Evolutionary conservation across 345 rosid genomes (phyloP), one percentile per base, ranked within the genome.

Genomic region (Hypericum perforatum): DNA sequence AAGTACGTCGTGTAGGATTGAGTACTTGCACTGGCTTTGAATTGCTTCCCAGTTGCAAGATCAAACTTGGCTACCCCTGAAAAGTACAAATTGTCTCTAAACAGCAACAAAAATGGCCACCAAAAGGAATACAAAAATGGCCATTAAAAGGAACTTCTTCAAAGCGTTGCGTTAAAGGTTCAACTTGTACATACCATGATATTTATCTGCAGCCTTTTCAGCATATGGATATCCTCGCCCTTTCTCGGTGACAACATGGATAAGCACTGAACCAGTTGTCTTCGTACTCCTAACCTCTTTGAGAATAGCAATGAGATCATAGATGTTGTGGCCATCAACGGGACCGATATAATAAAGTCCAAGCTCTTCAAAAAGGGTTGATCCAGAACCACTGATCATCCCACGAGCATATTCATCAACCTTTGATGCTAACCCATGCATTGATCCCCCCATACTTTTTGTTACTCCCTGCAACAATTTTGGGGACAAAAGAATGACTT

Each of bases 201-300:
- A 92, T 61, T 88, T 92, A 65, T 92, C 98, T 36, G 78, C 90
- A 58, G 98, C 98, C 70, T 66, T 83, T 74, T 92, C 98, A 22
- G 98, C 98, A 45, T 85, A 92, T 11, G 96, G 96, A 76, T 92
- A 92, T 9, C 98, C 98, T 8, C 96, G 85, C 57, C 98, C 98
- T 78, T 92, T 92, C 89, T 92, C 98, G 0, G 96, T 92, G 60
- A 92, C 82, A 29, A 85, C 96, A 77, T 92, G 98, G 67, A 92
- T 85, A 56, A 92, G 76, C 9, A 88, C 98, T 0, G 98, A 95
- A 61, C 98, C 96, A 0, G 85, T 81, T 49, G 96, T 85, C 70
- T 82, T 80, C 14, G 98, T 73, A 70, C 79, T 82, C 83, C 88
- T 92, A 43, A 92, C 96, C 77, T 92, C 98, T 45, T 85, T 75